These are phyloP conservation scores for Paramyrothecium sp. DNA, from an alignment of 2,329 filamentous ascomycete species.

Conservation along the genomic window DNA sequence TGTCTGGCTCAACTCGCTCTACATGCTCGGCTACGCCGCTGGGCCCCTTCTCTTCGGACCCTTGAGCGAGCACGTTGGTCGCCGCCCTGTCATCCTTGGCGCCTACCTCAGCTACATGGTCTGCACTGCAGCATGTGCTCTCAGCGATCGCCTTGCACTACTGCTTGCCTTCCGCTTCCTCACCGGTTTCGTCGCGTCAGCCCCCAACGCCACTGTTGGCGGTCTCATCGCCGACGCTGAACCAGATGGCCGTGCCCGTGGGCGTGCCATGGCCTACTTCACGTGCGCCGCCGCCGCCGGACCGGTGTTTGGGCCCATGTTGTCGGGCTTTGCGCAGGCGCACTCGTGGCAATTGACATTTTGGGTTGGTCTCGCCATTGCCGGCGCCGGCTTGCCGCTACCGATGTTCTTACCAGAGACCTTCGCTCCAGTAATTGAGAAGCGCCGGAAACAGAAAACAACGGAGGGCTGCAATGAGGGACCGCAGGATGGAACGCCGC, in stretches of 20 bases:
- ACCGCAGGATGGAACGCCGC: too few species aligned
- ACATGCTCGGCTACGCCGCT: constrained; percentile 18
- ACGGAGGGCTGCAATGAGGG: too few species aligned
- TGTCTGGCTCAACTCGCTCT: constrained; percentile 1
- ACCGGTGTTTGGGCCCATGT: constrained; percentile 38
- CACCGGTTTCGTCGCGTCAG: constrained; percentile 34
- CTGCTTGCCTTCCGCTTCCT: constrained; percentile 43
- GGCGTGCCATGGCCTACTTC: constrained; percentile 34
- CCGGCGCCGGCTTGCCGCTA: constrained; percentile 39
- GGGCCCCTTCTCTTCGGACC: constrained; percentile 39
- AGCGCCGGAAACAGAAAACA: neutral
- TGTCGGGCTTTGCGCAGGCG: constrained; percentile 38
- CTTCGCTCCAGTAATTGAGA: constrained; percentile 10
- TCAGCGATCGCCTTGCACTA: constrained; percentile 37
- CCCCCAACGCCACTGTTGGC: constrained; percentile 39
- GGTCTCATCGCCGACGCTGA: constrained; percentile 46
- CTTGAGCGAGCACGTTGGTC: constrained; percentile 37
- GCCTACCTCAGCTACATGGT: constrained; percentile 43
- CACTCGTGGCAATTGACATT: constrained; percentile 46
- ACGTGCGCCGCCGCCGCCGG: constrained; percentile 34
- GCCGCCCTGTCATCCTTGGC: constrained; percentile 39
- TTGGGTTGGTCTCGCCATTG: constrained; percentile 25
- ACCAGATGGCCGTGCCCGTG: constrained; percentile 25
- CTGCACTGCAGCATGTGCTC: constrained; percentile 37
- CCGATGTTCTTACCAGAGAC: constrained; percentile 36